These are phyloP conservation scores for Leccinum subgranulosum DNA, from an alignment of 768 basidiomycete genomes.

Conservation along the genomic window DNA sequence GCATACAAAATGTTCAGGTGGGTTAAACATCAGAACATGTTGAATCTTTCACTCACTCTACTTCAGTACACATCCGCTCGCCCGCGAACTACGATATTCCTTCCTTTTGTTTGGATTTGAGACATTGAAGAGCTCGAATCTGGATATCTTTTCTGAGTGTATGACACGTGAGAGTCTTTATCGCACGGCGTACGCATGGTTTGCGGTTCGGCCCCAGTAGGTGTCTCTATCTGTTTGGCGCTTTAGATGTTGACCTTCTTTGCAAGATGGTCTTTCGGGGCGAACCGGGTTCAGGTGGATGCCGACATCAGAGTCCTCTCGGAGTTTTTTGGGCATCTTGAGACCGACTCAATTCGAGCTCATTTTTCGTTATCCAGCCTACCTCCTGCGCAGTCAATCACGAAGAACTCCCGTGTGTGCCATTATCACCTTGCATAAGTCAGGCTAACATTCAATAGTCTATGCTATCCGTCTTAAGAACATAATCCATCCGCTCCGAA, in stretches of 20 bases:
- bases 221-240: slow-evolving; percentile 24
- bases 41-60: not conserved
- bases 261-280: slow-evolving; percentile 92
- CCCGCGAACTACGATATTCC: slow-evolving; percentile 86
- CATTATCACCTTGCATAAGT: not conserved
- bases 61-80: slow-evolving; percentile 82
- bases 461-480: slow-evolving; percentile 60
- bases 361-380: slow-evolving; percentile 59
- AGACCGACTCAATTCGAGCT: slow-evolving; percentile 67
- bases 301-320: slow-evolving; percentile 84
- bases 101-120: slow-evolving; percentile 93
- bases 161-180: slow-evolving; percentile 74
- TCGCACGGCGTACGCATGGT: slow-evolving; percentile 84
- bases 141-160: slow-evolving; percentile 82
- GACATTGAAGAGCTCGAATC: slow-evolving; percentile 79
- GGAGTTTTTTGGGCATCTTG: slow-evolving; percentile 78
- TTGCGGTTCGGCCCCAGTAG: slow-evolving; percentile 89
- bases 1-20: slow-evolving; percentile 77
- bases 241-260: not conserved
- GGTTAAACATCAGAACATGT: slow-evolving; percentile 3
- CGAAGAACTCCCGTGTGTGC: slow-evolving; percentile 41
- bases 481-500: slow-evolving; percentile 69
- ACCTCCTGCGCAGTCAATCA: slow-evolving; percentile 45
- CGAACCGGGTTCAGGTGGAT: slow-evolving; percentile 85
- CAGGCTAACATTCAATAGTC: slow-evolving; percentile 36